A percentile compares a stretch with the other conserved stretches of the same genome.
phyloP scores from a whole-genome alignment of 768 basidiomycete species.

The Inosperma sp. region DNA sequence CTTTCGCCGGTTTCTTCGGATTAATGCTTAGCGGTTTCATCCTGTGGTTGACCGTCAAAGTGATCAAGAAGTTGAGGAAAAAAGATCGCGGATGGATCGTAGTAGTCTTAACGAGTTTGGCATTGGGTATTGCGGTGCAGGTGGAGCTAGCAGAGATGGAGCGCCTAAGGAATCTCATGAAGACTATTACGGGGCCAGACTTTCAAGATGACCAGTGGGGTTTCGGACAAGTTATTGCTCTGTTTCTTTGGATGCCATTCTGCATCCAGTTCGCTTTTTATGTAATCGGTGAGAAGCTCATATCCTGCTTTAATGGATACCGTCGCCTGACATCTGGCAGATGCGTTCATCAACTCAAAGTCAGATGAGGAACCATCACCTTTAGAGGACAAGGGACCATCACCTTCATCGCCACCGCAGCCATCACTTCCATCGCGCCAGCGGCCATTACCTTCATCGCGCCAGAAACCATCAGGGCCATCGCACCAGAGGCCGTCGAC shows the following conservation, averaged over 20 bases:
- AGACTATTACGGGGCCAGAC: slow-evolving; percentile 8
- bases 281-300: no score
- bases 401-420: no score
- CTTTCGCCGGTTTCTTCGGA: slow-evolving; percentile 4
- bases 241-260: slow-evolving; percentile 12
- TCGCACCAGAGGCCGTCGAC: no score
- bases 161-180: slow-evolving; percentile 13
- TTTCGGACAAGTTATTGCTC: slow-evolving; percentile 15
- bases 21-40: background rate
- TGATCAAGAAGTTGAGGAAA: background rate
- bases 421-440: no score
- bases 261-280: slow-evolving; percentile 6
- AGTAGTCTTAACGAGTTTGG: background rate
- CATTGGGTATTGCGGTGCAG: background rate
- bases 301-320: no score
- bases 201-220: slow-evolving; percentile 17
- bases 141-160: slow-evolving; percentile 10
- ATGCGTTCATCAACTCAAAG: no score
- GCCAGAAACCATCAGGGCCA: no score
- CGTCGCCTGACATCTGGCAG: no score
- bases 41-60: background rate
- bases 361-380: no score
- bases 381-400: no score
- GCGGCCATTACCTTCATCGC: no score
- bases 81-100: background rate